phyloP scores from a whole-genome alignment of 208 protist genomes.

The Endotrypanum monterogeii region DNA sequence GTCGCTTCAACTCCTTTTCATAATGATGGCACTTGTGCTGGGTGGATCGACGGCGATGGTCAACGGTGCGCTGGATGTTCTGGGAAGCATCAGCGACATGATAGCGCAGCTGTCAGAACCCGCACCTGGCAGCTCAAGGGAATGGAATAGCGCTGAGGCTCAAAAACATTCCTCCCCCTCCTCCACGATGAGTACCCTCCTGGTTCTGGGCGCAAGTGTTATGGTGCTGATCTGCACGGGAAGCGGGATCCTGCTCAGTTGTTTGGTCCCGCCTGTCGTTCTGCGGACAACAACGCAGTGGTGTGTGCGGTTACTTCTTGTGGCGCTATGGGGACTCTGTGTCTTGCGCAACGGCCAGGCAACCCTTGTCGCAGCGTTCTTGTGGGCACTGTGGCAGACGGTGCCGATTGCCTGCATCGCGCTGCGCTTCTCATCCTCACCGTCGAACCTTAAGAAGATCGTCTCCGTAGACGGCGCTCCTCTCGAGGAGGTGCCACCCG shows the following conservation, averaged over 20 bases:
- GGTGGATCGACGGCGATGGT: slow-evolving; percentile 54
- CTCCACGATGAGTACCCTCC: slow-evolving; percentile 1
- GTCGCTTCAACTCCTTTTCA: slow-evolving; percentile 45
- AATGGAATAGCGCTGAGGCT: neutral
- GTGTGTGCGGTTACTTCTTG: slow-evolving; percentile 27
- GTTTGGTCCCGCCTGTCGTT: slow-evolving; percentile 32
- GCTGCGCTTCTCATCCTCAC: neutral
- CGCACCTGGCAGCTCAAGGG: neutral
- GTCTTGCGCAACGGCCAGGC: slow-evolving; percentile 50
- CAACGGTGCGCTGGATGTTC: slow-evolving; percentile 34
- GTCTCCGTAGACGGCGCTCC: neutral
- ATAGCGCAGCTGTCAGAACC: neutral
- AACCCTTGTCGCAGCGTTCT: slow-evolving; percentile 18
- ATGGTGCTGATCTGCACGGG: slow-evolving; percentile 9
- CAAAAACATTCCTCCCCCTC: neutral
- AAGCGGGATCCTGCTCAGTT: slow-evolving; percentile 31
- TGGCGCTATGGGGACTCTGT: slow-evolving; percentile 17
- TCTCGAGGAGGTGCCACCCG: slow-evolving; percentile 12
- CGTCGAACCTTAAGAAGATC: neutral
- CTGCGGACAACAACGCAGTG: slow-evolving; percentile 33
- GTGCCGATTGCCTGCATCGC: neutral
- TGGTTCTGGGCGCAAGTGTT: neutral
- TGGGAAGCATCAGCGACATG: neutral
- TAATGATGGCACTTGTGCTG: slow-evolving; percentile 43
- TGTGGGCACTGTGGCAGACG: neutral